A percentile compares a stretch with the other conserved stretches of the same genome.
Evolutionary conservation across 2,329 filamentous ascomycete species (phyloP).

Genomic region (Intubia oerlemansii): DNA sequence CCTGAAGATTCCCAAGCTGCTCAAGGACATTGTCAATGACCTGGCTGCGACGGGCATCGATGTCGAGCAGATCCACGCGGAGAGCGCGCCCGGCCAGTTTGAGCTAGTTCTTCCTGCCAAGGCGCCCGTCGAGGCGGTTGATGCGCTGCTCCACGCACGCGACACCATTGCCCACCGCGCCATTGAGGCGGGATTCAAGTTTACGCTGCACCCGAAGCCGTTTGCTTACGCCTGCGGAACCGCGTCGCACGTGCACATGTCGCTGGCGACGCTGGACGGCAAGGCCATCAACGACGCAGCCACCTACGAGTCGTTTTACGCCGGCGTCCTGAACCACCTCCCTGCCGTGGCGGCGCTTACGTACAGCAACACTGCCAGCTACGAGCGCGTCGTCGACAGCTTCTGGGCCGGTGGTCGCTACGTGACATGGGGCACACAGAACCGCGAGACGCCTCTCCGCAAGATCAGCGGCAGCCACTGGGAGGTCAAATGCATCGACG

Average conservation of each 20-base stretch:
- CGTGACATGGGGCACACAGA: slow-evolving; percentile 66
- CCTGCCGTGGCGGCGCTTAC: slow-evolving; percentile 47
- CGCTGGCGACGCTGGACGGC: slow-evolving; percentile 28
- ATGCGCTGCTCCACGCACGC: slow-evolving; percentile 47
- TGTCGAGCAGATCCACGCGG: slow-evolving; percentile 54
- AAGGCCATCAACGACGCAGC: neutral
- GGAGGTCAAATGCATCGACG: slow-evolving; percentile 64
- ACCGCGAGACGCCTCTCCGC: slow-evolving; percentile 53
- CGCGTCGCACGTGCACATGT: slow-evolving; percentile 50
- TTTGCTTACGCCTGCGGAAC: slow-evolving; percentile 35
- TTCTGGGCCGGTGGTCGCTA: slow-evolving; percentile 60
- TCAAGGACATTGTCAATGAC: slow-evolving; percentile 42
- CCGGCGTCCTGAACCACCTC: slow-evolving; percentile 45
- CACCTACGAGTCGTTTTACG: slow-evolving; percentile 46
- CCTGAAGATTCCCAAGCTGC: slow-evolving; percentile 29
- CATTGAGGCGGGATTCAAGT: slow-evolving; percentile 36
- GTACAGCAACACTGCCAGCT: slow-evolving; percentile 43
- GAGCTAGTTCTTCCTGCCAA: slow-evolving; percentile 49
- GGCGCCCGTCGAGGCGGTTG: slow-evolving; percentile 44
- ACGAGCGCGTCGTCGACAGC: slow-evolving; percentile 46
- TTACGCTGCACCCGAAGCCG: slow-evolving; percentile 57
- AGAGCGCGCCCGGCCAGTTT: slow-evolving; percentile 54
- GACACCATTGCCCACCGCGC: slow-evolving; percentile 47
- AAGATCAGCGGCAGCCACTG: slow-evolving; percentile 47
- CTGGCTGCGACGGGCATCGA: slow-evolving; percentile 41